Percentiles rank a stretch among this genome's conserved stretches.
Evolutionary conservation across 805 yeast genomes (phyloP).

Genomic region (Saturnispora bothae): DNA sequence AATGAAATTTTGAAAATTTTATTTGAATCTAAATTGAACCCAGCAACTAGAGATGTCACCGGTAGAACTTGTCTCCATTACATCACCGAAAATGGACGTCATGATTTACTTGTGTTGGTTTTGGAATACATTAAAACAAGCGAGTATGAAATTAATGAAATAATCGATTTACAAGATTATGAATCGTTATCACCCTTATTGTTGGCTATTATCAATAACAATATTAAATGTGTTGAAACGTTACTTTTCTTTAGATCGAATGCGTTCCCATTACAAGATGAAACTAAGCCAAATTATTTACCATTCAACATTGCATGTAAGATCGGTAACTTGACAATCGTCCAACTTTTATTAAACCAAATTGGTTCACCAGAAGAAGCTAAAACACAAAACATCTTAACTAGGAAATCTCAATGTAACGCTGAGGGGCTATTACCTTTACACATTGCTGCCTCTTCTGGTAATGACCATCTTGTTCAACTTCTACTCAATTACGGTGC

Average conservation of each 20-base stretch:
- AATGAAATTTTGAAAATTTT: constrained; percentile 20
- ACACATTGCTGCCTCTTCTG: constrained; percentile 81
- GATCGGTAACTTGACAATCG: constrained; percentile 63
- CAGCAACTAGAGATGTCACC: constrained; percentile 43
- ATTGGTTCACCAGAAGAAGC: constrained; percentile 22
- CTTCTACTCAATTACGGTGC: constrained; percentile 63
- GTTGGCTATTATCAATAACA: constrained; percentile 63
- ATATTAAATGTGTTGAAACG: constrained; percentile 42
- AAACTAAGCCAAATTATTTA: constrained; percentile 50
- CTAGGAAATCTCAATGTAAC: constrained; percentile 44
- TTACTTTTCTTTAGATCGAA: constrained; percentile 41
- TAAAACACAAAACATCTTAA: constrained; percentile 22
- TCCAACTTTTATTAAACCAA: constrained; percentile 45
- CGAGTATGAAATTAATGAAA: constrained; percentile 14
- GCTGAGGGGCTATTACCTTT: constrained; percentile 86
- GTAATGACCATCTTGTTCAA: constrained; percentile 59
- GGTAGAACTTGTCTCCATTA: constrained; percentile 84
- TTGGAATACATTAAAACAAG: constrained; percentile 14
- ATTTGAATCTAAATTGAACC: constrained; percentile 18
- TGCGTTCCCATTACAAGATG: constrained; percentile 38
- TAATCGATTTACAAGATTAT: constrained; percentile 47
- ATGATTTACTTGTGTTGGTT: constrained; percentile 30
- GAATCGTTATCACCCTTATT: constrained; percentile 76
- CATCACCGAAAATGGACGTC: constrained; percentile 54
- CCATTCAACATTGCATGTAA: constrained; percentile 85